Conservation (phyloP, 2,329 filamentous ascomycete species). For the Paecilomyces formosus region DNA sequence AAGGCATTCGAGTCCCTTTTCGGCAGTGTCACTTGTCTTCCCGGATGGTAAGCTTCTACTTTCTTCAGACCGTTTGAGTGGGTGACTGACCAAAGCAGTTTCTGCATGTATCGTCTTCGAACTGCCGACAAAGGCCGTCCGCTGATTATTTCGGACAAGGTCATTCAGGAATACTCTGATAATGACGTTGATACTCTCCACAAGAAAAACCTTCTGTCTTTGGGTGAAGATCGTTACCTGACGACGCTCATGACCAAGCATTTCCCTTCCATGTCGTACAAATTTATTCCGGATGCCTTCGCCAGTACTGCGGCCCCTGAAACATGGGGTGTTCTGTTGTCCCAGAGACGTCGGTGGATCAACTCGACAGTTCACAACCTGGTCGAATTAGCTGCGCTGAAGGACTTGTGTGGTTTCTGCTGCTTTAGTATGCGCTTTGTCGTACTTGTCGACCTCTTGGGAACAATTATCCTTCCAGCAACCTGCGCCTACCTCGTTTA, state of each 20-base stretch:
- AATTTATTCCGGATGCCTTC: slow-evolving; percentile 89
- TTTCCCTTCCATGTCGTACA: slow-evolving; percentile 92
- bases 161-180: slow-evolving; percentile 83
- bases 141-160: slow-evolving; percentile 80
- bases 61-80: neutral
- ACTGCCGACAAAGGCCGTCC: slow-evolving; percentile 92
- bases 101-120: slow-evolving; percentile 95
- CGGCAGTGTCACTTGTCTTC: slow-evolving; percentile 95
- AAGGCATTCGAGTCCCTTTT: slow-evolving; percentile 98
- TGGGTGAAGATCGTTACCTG: slow-evolving; percentile 94
- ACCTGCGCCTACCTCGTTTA: slow-evolving; percentile 82
- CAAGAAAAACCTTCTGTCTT: slow-evolving; percentile 84
- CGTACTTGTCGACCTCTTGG: slow-evolving; percentile 87
- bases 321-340: slow-evolving; percentile 86
- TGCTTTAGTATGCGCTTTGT: slow-evolving; percentile 98
- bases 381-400: slow-evolving; percentile 78
- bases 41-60: slow-evolving; percentile 73
- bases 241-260: slow-evolving; percentile 98
- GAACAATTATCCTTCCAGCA: slow-evolving; percentile 85
- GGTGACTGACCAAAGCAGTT: slow-evolving; percentile 55
- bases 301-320: slow-evolving; percentile 91
- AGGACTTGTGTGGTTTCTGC: slow-evolving; percentile 97
- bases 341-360: slow-evolving; percentile 98
- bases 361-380: slow-evolving; percentile 98
- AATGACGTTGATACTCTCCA: slow-evolving; percentile 90